Evolutionary conservation across 805 yeast genomes (phyloP).

Genomic region (Ogataea ganodermae): DNA sequence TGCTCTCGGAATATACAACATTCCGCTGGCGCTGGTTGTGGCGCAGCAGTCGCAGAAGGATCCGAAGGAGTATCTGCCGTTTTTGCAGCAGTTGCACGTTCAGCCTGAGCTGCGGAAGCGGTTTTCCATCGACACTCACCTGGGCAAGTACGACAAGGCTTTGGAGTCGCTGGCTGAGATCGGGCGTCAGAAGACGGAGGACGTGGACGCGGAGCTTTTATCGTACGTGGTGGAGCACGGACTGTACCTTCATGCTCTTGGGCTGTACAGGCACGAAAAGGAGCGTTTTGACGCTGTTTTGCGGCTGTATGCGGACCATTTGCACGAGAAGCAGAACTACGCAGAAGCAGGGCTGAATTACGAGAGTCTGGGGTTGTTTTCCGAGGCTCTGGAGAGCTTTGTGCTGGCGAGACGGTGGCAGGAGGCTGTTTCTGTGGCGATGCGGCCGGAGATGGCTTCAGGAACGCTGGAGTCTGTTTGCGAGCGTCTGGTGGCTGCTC

Average conservation of each 20-base stretch:
- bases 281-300: conserved; percentile 57
- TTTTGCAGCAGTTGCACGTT: conserved; percentile 74
- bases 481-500: conserved; percentile 57
- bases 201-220: conserved; percentile 57
- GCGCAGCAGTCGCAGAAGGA: conserved; percentile 98
- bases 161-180: conserved; percentile 60
- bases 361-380: conserved; percentile 62
- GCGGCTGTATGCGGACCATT: conserved; percentile 59
- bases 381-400: conserved; percentile 70
- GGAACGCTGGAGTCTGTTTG: conserved; percentile 48
- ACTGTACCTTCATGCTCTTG: conserved; percentile 69
- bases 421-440: conserved; percentile 71
- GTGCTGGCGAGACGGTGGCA: conserved; percentile 76
- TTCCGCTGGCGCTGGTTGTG: conserved; percentile 73
- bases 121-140: conserved; percentile 77
- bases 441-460: conserved; percentile 40
- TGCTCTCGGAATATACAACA: conserved; percentile 80
- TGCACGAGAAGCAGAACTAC: conserved; percentile 57
- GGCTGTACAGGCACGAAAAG: conserved; percentile 57
- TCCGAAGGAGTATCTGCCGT: conserved; percentile 95
- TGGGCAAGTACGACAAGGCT: conserved; percentile 70
- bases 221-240: conserved; percentile 69
- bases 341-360: conserved; percentile 77
- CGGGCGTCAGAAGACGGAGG: conserved; percentile 35
- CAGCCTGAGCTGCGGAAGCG: conserved; percentile 66